Conservation (phyloP, 2,329 filamentous ascomycete genomes). For the Fusarium sp. region DNA sequence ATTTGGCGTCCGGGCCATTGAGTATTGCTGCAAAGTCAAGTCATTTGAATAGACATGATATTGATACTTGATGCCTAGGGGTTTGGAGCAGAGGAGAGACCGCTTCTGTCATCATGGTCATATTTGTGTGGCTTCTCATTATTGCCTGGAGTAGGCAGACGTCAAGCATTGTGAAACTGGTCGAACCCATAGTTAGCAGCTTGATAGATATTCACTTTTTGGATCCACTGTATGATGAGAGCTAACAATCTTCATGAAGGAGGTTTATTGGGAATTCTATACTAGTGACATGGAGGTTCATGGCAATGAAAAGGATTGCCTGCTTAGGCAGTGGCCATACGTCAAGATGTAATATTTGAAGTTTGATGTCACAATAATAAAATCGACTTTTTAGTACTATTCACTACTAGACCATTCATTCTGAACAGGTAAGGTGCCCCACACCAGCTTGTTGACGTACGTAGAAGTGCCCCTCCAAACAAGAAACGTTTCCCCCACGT, state of each 20-base stretch:
- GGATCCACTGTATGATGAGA: not conserved
- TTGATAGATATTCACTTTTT: not conserved
- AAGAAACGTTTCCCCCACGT: slow-evolving; percentile 20
- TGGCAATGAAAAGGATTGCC: not conserved
- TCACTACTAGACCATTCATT: not conserved
- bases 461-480: slow-evolving; percentile 26
- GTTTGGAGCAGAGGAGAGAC: not conserved
- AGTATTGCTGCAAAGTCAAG: not conserved
- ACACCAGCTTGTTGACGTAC: slow-evolving; percentile 16
- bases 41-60: not conserved
- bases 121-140: not conserved
- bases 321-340: not conserved
- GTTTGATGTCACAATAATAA: not conserved
- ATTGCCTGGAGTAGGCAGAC: not conserved
- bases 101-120: not conserved
- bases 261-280: not conserved
- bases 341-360: not conserved
- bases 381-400: not conserved
- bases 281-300: not conserved
- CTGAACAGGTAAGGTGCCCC: slow-evolving; percentile 3
- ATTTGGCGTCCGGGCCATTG: not conserved
- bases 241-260: not conserved
- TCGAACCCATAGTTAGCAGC: not conserved
- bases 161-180: not conserved
- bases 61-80: not conserved